Evolutionary conservation across 1,284 basidiomycete genomes (phyloP), one percentile per base, ranked within the genome.

Genomic region (Psilocybe mexicana): DNA sequence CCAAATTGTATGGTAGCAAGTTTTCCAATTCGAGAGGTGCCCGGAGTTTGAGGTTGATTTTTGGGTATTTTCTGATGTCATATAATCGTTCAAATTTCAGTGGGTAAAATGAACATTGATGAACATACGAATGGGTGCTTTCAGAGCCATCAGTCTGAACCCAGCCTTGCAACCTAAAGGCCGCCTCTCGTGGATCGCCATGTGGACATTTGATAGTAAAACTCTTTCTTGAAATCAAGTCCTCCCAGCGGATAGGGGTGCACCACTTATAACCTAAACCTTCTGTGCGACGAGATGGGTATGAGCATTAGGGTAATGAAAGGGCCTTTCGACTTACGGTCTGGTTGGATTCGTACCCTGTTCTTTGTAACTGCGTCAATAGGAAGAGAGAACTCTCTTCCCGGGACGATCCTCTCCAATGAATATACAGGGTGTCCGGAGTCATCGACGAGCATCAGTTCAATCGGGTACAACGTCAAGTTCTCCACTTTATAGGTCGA

Each of bases 11-110:
- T 0, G 98, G 98, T 45, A 99, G 77, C 25, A 99, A 76, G 69
- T 99, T 99, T 76, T 99, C 97, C 8, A 99, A 78, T 70, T 99
- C 97, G 38, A 99, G 83, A 0, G 97, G 97, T 7, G 97, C 94
- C n/a, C 95, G 88, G 54, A 99, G 83, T 55, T 87, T 88, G 43
- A 99, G 78, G 49, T 85, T 88, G 59, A 98, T 85, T 69, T 88
- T 89, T 0, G 96, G 96, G 65, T 92, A 92, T 72, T 85, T 86
- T 55, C 92, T 95, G 65, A 33, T 33, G 4, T 25, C 5, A n/a
- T 45, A 26, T 28, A 36, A 23, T 25, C 30, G 38, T 8, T 50
- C 25, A 4, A 56, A 43, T 43, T 18, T 25, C 14, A 26, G 45
- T 23, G 55, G 18, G 18, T 18, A 18, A 28, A 54, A 43, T 50